A percentile compares a stretch with the other conserved stretches of the same genome.
phyloP scores from a whole-genome alignment of 495 filamentous ascomycete species.

The Aspergillus ellipticus region DNA sequence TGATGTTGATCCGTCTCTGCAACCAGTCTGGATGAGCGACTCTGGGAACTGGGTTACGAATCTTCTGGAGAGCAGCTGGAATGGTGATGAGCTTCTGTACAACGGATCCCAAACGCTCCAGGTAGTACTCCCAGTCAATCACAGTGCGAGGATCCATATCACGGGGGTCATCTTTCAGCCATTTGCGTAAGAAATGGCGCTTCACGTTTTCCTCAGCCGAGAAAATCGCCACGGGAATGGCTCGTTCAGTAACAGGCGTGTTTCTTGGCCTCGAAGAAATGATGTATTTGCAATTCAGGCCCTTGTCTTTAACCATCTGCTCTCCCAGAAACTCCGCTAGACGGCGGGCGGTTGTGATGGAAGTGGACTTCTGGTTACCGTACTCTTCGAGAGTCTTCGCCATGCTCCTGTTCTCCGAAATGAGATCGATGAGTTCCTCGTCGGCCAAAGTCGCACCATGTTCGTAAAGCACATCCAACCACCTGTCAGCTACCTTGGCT shows the following conservation, averaged over 20 bases:
- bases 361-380: slow-evolving; percentile 90
- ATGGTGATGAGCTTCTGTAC: slow-evolving; percentile 99
- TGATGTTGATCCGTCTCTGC: slow-evolving; percentile 84
- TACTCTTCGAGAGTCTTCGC: slow-evolving; percentile 94
- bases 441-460: slow-evolving; percentile 85
- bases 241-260: slow-evolving; percentile 91
- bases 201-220: slow-evolving; percentile 86
- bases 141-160: slow-evolving; percentile 87
- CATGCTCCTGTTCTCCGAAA: slow-evolving; percentile 99
- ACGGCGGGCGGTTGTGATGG: slow-evolving; percentile 95
- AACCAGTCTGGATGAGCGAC: slow-evolving; percentile 96
- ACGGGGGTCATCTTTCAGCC: slow-evolving; percentile 88
- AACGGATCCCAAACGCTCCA: slow-evolving; percentile 89
- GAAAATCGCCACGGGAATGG: slow-evolving; percentile 94
- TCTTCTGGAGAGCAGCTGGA: slow-evolving; percentile 90
- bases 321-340: slow-evolving; percentile 94
- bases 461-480: slow-evolving; percentile 89
- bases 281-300: slow-evolving; percentile 98
- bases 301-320: slow-evolving; percentile 99
- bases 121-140: slow-evolving; percentile 96
- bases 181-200: slow-evolving; percentile 85
- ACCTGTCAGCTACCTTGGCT: slow-evolving; percentile 91
- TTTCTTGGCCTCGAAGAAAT: slow-evolving; percentile 83
- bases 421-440: slow-evolving; percentile 96
- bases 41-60: slow-evolving; percentile 88